Base-by-base conservation (phyloP, 1,284 basidiomycete species). In the Boletus semigastroideus region DNA sequence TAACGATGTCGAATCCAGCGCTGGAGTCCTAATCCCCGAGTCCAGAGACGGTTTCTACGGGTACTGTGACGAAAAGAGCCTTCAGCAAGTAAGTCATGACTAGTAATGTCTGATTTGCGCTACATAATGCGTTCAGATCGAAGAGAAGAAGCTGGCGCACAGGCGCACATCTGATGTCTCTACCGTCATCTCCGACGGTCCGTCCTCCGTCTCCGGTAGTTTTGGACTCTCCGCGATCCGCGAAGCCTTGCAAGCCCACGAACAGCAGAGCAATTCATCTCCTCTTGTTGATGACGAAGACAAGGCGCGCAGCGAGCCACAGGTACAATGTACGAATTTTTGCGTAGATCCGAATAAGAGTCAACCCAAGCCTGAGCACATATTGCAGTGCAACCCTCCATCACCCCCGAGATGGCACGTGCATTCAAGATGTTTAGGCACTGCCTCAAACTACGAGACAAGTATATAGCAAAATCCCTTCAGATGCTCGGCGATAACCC, bases 401-500 rank as follows among this genome's bases (percentile, higher is more conserved):
- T 84, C 40, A 74, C 73, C 6, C 69, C 76, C 1, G 87, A 90
- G 65, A 78, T 82, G 53, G 60, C 70, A 4, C 68, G 74, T 14
- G 74, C 87, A 17, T 79, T 86, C 48, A 78, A 84, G 60, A 72
- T 78, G 7, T 74, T 98, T 65, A 83, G 90, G 56, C 81, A 78
- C 64, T 96, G 93, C 64, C 82, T 97, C 44, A 82, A 90, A 53
- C 76, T 97, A 19, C 87, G 94, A 20, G 94, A 97, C 75, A 97
- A 96, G 71, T 98, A 97, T 73, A 92, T 95, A 74, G 61, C 76
- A 13, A 80, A 82, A 49, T 96, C 94, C 1, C 80, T 86, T 9
- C 94, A 98, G 68, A 81, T 89, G 49, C 79, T 95, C 1, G 93
- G 94, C 5, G 95, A 98, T 72, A 90, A 97, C 68, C 94, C 94